Evolutionary conservation across 1,284 basidiomycete species (phyloP).

Genomic region (Pterulicium gracile): DNA sequence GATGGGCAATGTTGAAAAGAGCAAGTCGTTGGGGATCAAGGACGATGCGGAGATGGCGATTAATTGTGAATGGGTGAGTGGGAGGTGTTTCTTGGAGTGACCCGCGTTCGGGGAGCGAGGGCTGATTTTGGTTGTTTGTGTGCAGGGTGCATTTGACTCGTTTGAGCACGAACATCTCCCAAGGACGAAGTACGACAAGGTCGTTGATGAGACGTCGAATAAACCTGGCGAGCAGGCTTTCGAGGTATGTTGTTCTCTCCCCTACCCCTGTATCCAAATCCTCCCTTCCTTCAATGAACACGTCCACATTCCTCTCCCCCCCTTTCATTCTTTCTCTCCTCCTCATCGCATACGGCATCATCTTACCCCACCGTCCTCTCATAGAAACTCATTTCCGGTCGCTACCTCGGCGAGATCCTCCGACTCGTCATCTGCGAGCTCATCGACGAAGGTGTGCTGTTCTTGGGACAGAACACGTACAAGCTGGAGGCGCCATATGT

Average conservation of each 20-base stretch:
- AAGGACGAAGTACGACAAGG: slow-evolving; percentile 88
- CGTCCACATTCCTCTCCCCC: background rate
- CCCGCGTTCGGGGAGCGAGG: slow-evolving; percentile 1
- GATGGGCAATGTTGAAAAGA: slow-evolving; percentile 68
- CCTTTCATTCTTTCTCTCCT: slow-evolving; percentile 4
- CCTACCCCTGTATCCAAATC: background rate
- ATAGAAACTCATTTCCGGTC: slow-evolving; percentile 97
- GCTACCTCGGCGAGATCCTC: slow-evolving; percentile 95
- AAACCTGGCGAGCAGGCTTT: slow-evolving; percentile 95
- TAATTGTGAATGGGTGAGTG: slow-evolving; percentile 87
- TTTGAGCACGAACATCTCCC: slow-evolving; percentile 92
- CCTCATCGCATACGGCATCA: background rate
- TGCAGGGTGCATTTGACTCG: slow-evolving; percentile 93
- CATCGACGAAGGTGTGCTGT: slow-evolving; percentile 93
- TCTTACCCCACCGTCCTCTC: too few relatives aligned
- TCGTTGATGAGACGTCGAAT: slow-evolving; percentile 90
- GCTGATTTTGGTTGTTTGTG: background rate
- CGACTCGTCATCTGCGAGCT: slow-evolving; percentile 91
- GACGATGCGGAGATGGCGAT: slow-evolving; percentile 78
- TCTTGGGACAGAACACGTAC: slow-evolving; percentile 97
- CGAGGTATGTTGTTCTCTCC: too few relatives aligned
- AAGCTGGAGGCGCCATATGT: slow-evolving; percentile 90
- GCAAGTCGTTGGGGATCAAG: slow-evolving; percentile 66
- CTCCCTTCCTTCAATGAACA: background rate
- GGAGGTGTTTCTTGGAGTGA: slow-evolving; percentile 5